Conservation (phyloP, 768 basidiomycete genomes). For the Lactarius sanguifluus region DNA sequence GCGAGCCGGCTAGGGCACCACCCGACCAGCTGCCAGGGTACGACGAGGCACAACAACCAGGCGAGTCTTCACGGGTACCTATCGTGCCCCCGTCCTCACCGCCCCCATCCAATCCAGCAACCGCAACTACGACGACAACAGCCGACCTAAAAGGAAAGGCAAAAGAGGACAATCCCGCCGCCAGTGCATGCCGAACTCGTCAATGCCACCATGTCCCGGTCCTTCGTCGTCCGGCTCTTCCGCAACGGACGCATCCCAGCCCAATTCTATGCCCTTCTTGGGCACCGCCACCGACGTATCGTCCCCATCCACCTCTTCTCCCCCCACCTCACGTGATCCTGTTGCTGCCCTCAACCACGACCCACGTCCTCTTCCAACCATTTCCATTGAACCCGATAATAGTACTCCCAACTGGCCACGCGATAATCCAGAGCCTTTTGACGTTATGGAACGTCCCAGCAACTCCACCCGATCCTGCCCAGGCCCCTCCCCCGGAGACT, state of each 20-base stretch:
- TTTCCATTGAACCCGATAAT: slow-evolving; percentile 11
- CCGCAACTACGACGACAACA: background rate
- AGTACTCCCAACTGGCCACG: background rate
- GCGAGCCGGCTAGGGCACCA: slow-evolving; percentile 1
- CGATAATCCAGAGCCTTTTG: slow-evolving; percentile 17
- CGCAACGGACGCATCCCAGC: slow-evolving; percentile 5
- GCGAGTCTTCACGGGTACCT: slow-evolving; percentile 2
- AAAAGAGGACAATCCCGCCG: background rate
- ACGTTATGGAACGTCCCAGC: slow-evolving; percentile 27
- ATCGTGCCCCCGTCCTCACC: background rate
- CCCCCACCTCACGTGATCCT: slow-evolving; percentile 21
- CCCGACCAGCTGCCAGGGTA: background rate
- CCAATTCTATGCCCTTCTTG: background rate
- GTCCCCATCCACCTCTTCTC: slow-evolving; percentile 4
- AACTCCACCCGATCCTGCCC: slow-evolving; percentile 28
- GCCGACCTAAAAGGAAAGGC: slow-evolving; percentile 17
- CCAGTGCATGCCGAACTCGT: background rate
- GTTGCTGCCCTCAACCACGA: slow-evolving; percentile 27
- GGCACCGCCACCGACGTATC: slow-evolving; percentile 17
- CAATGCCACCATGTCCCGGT: background rate
- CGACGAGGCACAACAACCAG: slow-evolving; percentile 14
- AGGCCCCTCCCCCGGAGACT: slow-evolving; percentile 30
- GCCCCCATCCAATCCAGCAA: background rate
- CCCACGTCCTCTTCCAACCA: slow-evolving; percentile 10
- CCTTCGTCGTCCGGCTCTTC: slow-evolving; percentile 21